phyloP scores from a whole-genome alignment of 192 early-diverging fungal species.

The Kappamyces sp. region DNA sequence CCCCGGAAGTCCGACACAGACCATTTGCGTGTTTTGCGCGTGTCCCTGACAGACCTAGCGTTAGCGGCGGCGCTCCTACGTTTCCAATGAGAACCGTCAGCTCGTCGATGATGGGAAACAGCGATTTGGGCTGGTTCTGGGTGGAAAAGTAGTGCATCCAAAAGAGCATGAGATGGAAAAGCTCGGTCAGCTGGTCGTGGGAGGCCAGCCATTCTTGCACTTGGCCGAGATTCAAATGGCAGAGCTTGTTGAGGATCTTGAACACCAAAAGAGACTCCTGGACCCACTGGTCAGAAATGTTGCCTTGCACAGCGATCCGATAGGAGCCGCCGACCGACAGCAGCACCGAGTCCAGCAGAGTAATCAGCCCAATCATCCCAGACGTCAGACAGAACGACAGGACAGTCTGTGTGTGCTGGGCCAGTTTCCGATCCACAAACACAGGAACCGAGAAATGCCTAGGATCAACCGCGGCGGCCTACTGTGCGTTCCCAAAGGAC shows the following conservation, averaged over 20 bases:
- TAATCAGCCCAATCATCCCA: background rate
- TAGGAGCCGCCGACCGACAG: constrained; percentile 9
- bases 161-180: constrained; percentile 16
- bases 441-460: too few species aligned
- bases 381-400: background rate
- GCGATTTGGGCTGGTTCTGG: background rate
- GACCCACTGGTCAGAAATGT: background rate
- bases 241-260: background rate
- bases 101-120: too few species aligned
- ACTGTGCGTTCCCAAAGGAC: too few species aligned
- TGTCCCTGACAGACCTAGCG: constrained; percentile 3
- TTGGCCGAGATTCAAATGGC: background rate
- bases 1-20: constrained; percentile 5
- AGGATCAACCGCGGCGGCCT: too few species aligned
- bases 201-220: background rate
- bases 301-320: background rate
- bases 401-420: too few species aligned
- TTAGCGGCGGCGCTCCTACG: background rate
- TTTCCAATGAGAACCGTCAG: background rate
- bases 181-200: background rate
- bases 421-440: too few species aligned
- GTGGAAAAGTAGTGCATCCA: constrained; percentile 10
- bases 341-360: constrained; percentile 6
- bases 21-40: background rate
- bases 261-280: background rate